Conservation (phyloP, 768 basidiomycete species). For the Astraeus odoratus region DNA sequence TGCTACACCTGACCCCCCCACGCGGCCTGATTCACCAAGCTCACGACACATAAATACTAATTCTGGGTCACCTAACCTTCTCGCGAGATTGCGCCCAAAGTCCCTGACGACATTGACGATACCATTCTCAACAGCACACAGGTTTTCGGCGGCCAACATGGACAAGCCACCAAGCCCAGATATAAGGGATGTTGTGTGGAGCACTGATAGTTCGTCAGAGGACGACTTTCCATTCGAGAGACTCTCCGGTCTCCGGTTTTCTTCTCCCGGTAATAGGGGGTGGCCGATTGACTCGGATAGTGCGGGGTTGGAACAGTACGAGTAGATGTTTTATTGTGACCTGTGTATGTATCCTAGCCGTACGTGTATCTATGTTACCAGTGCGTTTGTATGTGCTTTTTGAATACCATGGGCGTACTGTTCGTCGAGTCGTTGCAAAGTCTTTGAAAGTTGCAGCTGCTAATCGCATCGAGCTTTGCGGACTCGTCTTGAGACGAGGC, state of each 20-base stretch:
- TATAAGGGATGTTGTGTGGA: slow-evolving; percentile 38
- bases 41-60: slow-evolving; percentile 7
- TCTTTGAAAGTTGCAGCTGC: too few relatives aligned
- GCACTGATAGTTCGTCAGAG: slow-evolving; percentile 56
- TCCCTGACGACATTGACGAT: slow-evolving; percentile 40
- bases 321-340: background rate
- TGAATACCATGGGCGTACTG: too few relatives aligned
- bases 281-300: slow-evolving; percentile 12
- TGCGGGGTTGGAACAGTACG: slow-evolving; percentile 19
- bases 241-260: slow-evolving; percentile 5
- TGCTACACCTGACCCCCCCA: background rate
- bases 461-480: too few relatives aligned
- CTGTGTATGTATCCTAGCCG: background rate
- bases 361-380: too few relatives aligned
- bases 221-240: slow-evolving; percentile 26
- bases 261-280: slow-evolving; percentile 7
- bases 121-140: slow-evolving; percentile 26
- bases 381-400: too few relatives aligned
- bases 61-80: slow-evolving; percentile 27
- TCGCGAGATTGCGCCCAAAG: slow-evolving; percentile 36
- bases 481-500: too few relatives aligned
- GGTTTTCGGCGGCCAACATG: slow-evolving; percentile 13
- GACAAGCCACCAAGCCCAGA: slow-evolving; percentile 23
- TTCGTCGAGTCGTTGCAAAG: too few relatives aligned
- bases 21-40: slow-evolving; percentile 1